phyloP scores from a whole-genome alignment of 345 rosid species.

The Crucihimalaya himalaica region DNA sequence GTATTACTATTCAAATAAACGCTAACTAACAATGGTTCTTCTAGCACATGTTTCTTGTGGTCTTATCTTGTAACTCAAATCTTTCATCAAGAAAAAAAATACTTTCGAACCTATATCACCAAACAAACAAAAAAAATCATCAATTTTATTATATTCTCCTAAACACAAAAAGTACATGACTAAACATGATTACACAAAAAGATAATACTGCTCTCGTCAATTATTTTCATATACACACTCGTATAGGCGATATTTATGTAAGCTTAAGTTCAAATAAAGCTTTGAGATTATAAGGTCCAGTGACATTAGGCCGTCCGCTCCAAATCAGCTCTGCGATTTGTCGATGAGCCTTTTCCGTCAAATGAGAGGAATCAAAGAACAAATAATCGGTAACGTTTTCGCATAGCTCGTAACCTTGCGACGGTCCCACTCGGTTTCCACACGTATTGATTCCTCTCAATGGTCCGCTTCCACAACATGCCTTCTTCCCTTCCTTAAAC shows the following conservation, averaged over 20 bases:
- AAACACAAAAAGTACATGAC: not conserved
- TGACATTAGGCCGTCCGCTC: constrained; percentile 39
- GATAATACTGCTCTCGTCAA: not conserved
- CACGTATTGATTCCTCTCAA: constrained; percentile 32
- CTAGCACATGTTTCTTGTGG: not conserved
- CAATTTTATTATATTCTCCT: not conserved
- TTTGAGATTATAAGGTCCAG: constrained; percentile 48
- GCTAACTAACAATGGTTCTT: not conserved
- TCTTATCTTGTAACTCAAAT: not conserved
- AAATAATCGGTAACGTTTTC: constrained; percentile 39
- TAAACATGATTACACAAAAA: not conserved
- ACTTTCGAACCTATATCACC: too few species aligned
- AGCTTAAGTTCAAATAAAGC: constrained; percentile 35
- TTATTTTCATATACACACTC: not conserved
- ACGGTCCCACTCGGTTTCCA: constrained; percentile 34
- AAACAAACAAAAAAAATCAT: too few species aligned
- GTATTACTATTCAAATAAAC: not conserved
- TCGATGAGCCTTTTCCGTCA: constrained; percentile 39
- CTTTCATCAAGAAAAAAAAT: too few species aligned
- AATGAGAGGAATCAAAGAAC: constrained; percentile 47
- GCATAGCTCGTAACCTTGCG: constrained; percentile 32
- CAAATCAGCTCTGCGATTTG: constrained; percentile 48
- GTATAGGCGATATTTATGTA: not conserved
- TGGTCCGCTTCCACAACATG: constrained; percentile 50
- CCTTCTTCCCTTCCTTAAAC: constrained; percentile 38